A percentile compares a stretch with the other conserved stretches of the same genome.
These are phyloP conservation scores for Miamiensis avidus DNA, from an alignment of 169 alveolate species.

Conservation along the genomic window DNA sequence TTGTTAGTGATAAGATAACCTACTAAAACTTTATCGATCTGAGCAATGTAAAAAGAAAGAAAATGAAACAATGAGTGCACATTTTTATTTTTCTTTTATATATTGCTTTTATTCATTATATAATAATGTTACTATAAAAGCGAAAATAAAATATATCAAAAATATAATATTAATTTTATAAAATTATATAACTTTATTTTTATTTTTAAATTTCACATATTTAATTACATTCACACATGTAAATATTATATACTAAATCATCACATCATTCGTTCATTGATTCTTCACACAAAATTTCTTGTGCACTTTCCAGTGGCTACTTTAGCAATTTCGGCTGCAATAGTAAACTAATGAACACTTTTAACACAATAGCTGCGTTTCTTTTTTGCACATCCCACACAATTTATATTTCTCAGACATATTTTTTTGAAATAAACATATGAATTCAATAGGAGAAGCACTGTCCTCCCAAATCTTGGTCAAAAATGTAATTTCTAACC, in stretches of 20 bases:
- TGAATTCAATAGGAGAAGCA: not conserved
- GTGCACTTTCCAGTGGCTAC: not conserved
- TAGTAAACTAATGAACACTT: conserved; percentile 7
- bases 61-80: too few species aligned
- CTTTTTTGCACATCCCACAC: conserved; percentile 10
- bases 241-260: too few species aligned
- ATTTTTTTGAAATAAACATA: conserved; percentile 11
- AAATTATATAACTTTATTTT: too few species aligned
- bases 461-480: conserved; percentile 13
- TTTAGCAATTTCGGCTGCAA: conserved; percentile 4
- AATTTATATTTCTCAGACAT: not conserved
- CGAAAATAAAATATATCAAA: not conserved
- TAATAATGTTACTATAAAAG: not conserved
- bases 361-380: not conserved
- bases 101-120: too few species aligned
- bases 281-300: not conserved
- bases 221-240: too few species aligned
- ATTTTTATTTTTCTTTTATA: too few species aligned
- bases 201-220: not conserved
- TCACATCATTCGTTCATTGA: not conserved
- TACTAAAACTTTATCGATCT: too few species aligned
- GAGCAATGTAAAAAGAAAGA: too few species aligned
- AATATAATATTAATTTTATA: too few species aligned
- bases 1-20: too few species aligned
- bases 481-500: conserved; percentile 19